A percentile compares a stretch with the other conserved stretches of the same genome.
Evolutionary conservation across 768 basidiomycete genomes (phyloP).

Genomic region (Mrakia frigida): DNA sequence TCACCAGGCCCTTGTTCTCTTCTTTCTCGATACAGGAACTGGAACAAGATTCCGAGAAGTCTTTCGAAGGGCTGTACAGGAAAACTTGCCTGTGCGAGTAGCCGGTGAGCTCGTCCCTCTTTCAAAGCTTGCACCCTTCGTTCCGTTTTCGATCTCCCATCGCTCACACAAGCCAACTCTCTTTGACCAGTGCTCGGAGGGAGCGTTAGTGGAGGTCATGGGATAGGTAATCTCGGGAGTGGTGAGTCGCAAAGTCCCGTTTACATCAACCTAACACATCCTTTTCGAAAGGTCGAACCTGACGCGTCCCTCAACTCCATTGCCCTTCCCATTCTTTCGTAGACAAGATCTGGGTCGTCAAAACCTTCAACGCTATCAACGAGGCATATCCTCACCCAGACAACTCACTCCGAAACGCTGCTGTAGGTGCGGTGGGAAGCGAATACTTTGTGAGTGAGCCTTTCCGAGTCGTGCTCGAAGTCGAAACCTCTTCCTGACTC

Average conservation of each 20-base stretch:
- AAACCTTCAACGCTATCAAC: conserved; percentile 14
- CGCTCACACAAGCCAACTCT: not conserved
- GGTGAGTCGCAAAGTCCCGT: not conserved
- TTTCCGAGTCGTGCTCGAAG: not conserved
- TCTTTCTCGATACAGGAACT: not conserved
- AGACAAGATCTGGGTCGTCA: conserved; percentile 8
- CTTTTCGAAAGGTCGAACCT: no score
- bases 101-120: not conserved
- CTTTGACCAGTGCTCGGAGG: not conserved
- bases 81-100: not conserved
- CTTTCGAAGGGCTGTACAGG: not conserved
- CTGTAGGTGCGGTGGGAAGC: not conserved
- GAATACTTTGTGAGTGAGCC: not conserved
- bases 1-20: no score
- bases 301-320: no score
- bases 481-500: no score
- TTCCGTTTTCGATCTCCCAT: not conserved
- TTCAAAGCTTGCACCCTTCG: not conserved
- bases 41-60: not conserved
- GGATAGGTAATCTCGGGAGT: not conserved
- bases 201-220: not conserved
- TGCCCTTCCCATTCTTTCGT: not conserved
- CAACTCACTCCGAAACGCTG: not conserved
- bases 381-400: not conserved
- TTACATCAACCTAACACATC: no score